Base-by-base conservation (phyloP, 805 yeast genomes). In the Myxozyma kluyveri region DNA sequence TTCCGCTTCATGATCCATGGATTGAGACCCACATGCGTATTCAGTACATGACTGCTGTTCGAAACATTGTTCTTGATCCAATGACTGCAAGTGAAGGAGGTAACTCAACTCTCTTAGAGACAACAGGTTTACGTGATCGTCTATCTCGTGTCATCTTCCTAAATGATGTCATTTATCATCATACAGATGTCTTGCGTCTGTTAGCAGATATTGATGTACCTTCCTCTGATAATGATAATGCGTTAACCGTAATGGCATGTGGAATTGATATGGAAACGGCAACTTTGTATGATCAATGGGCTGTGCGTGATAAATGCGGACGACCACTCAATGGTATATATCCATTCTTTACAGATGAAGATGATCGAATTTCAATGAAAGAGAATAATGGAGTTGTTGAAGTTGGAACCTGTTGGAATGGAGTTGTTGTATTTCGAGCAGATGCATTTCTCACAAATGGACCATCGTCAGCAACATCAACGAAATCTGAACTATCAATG, bases 371-470 rank as follows among this genome's bases (percentile, higher is more conserved):
- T n/a, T n/a, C n/a, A n/a, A 21, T 26, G 12, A 49, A 46, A 2
- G 35, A 33, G 3, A n/a, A 21, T 5, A 46, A 48, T 7, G 47
- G 41, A 4, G 24, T 50, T 2, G 46, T 54, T 1, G 55, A 54
- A 21, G 58, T 54, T 19, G 58, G 58, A 2, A 47, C 52, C 2
- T 54, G 58, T 36, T 54, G 58, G 58, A 54, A 54, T 35, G 58
- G 54, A 4, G 31, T 50, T 29, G 55, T 47, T 19, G 58, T 42
- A 14, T 46, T 54, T 51, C 48, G 40, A 12, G 52, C 58, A 3
- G 51, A 32, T n/a, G 47, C 55, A 26, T 54, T 54, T 37, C 58
- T 29, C 45, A 43, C 27, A 22, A 23, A 5, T 40, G 49, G 41
- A 22, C 14, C 41, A 3, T 10, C 1, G 5, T 14, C 38, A 3